These are phyloP conservation scores for Pleurotus tuber-regium DNA, from an alignment of 768 basidiomycete genomes.

Conservation along the genomic window DNA sequence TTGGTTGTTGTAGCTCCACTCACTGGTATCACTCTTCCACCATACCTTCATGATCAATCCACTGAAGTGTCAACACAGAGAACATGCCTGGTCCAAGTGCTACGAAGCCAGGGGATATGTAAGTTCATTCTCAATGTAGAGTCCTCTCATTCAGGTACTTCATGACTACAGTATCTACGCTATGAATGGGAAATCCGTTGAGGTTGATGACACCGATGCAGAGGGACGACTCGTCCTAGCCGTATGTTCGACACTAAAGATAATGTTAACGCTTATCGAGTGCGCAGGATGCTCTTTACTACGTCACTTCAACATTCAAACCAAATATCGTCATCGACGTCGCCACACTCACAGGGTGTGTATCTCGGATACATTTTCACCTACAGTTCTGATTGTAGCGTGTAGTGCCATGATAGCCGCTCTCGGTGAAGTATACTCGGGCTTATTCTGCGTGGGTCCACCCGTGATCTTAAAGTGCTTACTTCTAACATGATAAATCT, in stretches of 20 bases:
- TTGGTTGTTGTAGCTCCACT: constrained; percentile 71
- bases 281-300: constrained; percentile 73
- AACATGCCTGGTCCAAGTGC: constrained; percentile 78
- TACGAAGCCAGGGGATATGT: constrained; percentile 86
- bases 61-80: constrained; percentile 33
- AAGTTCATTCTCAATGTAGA: constrained; percentile 19
- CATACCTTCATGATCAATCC: background rate
- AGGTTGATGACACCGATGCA: constrained; percentile 86
- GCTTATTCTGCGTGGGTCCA: constrained; percentile 67
- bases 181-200: constrained; percentile 88
- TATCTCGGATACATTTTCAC: background rate
- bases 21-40: constrained; percentile 27
- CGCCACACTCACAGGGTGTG: constrained; percentile 80
- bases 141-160: background rate
- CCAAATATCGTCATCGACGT: constrained; percentile 84
- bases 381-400: background rate
- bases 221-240: constrained; percentile 78
- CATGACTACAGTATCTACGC: constrained; percentile 57
- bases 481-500: background rate
- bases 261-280: background rate
- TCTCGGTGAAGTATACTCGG: constrained; percentile 75
- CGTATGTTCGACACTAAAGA: constrained; percentile 32
- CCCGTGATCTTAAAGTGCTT: background rate
- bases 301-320: constrained; percentile 72
- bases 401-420: constrained; percentile 67